Conservation (phyloP, 1,284 basidiomycete genomes). For the Chondrostereum purpureum region DNA sequence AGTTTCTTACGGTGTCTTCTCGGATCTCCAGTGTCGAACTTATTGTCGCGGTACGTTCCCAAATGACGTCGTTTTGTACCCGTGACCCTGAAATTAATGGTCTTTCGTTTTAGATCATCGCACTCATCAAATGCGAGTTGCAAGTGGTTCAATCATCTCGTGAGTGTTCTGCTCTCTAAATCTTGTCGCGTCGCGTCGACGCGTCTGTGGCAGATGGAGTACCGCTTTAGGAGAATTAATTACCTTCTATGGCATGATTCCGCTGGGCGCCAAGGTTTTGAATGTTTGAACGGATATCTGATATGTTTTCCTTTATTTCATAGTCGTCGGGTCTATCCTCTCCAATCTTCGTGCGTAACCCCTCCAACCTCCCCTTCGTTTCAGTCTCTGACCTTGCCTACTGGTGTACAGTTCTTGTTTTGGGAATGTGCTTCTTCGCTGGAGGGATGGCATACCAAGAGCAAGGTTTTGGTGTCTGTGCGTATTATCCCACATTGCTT, state of each 20-base stretch:
- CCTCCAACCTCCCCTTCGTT: background rate
- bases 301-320: conserved; percentile 12
- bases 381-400: background rate
- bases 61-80: no score
- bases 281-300: no score
- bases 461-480: conserved; percentile 67
- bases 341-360: conserved; percentile 69
- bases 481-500: conserved; percentile 18
- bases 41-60: conserved; percentile 68
- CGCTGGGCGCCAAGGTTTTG: background rate
- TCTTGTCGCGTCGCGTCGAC: conserved; percentile 1
- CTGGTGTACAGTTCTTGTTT: conserved; percentile 57
- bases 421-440: conserved; percentile 78
- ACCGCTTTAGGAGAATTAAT: background rate
- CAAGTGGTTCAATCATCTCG: conserved; percentile 77
- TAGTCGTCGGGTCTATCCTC: conserved; percentile 78
- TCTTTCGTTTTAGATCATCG: conserved; percentile 59
- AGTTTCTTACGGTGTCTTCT: no score
- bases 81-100: background rate
- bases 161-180: conserved; percentile 32
- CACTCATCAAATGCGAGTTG: conserved; percentile 74
- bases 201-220: background rate
- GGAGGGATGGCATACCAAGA: conserved; percentile 65
- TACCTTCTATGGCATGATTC: background rate
- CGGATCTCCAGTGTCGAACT: conserved; percentile 66